Base-by-base conservation (phyloP, 306 rosid genomes). In the Oemleria cerasiformis region DNA sequence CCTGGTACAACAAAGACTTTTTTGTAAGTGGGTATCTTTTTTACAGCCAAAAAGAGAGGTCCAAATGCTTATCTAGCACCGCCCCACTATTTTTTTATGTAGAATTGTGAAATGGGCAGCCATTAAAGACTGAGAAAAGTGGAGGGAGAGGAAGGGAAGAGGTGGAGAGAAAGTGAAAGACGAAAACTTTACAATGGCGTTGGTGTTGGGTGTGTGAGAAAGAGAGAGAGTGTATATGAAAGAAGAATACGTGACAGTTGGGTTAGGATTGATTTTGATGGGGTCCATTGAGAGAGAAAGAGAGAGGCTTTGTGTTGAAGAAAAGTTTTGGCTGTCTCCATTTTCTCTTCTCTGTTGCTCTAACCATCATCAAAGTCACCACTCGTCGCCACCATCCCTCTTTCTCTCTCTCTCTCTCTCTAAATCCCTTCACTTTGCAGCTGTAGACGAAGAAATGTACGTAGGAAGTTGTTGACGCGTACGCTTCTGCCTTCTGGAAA, bases 221-320 rank as follows among this genome's bases (percentile, higher is more conserved):
- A 71, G 74, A 79, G 73, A 80, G 34, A 21, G 36, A 51, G 57
- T 16, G 83, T 59, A 82, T 30, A 30, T 30, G 36, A 74, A 63
- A 69, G 80, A 79, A 74, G 88, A 76, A 80, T 89, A 86, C 87
- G 86, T 81, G 86, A 86, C 84, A 80, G 89, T 87, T 87, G 92
- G 77, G 84, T 82, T 81, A 73, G 75, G 81, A 68, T 56, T 56
- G 55, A 70, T 56, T 44, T 79, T 58, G 53, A 68, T 77, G 93
- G 96, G 63, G 63, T 57, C 77, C 77, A 65, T 39, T 47, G 50
- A 11, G 48, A 68, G 63, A 15, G 73, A 5, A 45, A 74, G 75
- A 15, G n/a, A 17, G 53, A 53, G 25, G 76, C 81, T 84, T 78
- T 78, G 58, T n/a, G 8, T 51, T 56, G 36, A 77, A 76, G 65